Evolutionary conservation across 139 green algal genomes (phyloP).

Genomic region (Coccomyxa sp.): DNA sequence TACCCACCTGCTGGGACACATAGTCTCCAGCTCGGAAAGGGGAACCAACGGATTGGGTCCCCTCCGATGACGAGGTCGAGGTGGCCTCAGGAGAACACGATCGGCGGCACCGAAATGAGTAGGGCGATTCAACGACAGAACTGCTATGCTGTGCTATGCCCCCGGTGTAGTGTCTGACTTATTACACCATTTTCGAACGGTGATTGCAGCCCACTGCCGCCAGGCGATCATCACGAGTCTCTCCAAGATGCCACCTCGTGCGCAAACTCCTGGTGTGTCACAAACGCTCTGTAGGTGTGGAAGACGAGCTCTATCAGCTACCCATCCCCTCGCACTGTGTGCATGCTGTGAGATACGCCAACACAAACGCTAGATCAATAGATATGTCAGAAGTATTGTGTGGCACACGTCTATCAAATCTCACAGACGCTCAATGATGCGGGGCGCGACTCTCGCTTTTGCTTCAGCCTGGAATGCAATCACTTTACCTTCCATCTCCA

Average conservation of each 20-base stretch:
- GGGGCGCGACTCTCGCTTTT: background rate
- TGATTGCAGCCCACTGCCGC: background rate
- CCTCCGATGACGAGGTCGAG: background rate
- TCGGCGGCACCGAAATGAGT: too few species aligned
- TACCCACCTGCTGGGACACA: background rate
- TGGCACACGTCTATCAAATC: background rate
- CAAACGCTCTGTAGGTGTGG: background rate
- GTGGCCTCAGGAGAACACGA: background rate
- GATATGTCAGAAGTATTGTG: background rate
- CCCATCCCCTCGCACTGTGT: background rate
- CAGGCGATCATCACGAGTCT: background rate
- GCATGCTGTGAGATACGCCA: background rate
- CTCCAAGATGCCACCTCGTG: background rate
- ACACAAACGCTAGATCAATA: background rate
- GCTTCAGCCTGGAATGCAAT: background rate
- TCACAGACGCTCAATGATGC: background rate
- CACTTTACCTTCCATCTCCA: background rate
- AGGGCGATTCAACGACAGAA: background rate
- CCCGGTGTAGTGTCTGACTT: background rate
- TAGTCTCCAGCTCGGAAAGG: background rate
- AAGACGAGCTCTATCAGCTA: constrained; percentile 1
- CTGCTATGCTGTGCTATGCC: background rate
- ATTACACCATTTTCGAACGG: background rate
- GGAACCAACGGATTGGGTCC: background rate
- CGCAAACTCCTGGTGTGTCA: background rate